Evolutionary conservation across 306 rosid genomes (phyloP).

Genomic region (Delonix regia): DNA sequence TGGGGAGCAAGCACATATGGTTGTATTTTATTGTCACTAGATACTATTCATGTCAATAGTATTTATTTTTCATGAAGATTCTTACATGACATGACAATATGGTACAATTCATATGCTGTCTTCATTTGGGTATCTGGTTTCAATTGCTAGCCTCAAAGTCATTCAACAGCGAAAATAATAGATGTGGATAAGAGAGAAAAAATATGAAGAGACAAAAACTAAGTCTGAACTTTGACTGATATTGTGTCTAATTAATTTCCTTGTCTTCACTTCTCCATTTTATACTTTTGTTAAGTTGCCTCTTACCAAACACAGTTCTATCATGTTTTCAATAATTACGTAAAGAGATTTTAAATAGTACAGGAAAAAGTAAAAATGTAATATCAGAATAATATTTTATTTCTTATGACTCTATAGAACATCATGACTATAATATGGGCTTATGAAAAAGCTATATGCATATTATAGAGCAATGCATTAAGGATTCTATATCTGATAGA

Average conservation of each 20-base stretch:
- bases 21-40: background rate
- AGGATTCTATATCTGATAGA: conserved; percentile 11
- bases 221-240: background rate
- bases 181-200: background rate
- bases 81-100: background rate
- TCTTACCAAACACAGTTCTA: background rate
- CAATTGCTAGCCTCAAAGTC: background rate
- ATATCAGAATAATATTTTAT: background rate
- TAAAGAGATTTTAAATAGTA: background rate
- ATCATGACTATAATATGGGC: background rate
- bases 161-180: background rate
- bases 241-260: background rate
- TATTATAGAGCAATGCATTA: background rate
- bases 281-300: background rate
- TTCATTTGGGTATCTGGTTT: background rate
- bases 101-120: no score
- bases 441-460: conserved; percentile 10
- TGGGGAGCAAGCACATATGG: background rate
- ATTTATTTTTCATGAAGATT: background rate
- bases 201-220: background rate
- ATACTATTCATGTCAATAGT: background rate
- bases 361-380: background rate
- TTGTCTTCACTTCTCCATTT: background rate
- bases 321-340: background rate
- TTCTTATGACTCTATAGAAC: background rate